phyloP scores from a whole-genome alignment of 176 grass and related monocot genomes.

The Echinochloa phyllopogon region DNA sequence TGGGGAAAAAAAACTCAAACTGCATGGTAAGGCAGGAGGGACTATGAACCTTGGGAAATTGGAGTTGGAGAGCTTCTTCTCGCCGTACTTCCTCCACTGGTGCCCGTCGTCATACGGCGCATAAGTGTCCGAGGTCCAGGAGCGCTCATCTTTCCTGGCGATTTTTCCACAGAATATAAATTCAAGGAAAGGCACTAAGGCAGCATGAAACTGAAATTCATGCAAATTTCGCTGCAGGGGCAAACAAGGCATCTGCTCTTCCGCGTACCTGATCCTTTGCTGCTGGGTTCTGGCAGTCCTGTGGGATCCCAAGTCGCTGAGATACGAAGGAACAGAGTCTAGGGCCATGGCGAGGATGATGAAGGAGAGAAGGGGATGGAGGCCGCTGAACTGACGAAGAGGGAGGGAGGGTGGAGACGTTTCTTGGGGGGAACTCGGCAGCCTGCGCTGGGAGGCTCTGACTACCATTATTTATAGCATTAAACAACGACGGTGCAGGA shows the following conservation, averaged over 20 bases:
- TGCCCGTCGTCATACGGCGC: conserved; percentile 74
- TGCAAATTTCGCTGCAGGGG: background rate
- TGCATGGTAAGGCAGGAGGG: background rate
- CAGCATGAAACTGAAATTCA: conserved; percentile 1
- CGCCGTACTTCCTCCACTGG: conserved; percentile 95
- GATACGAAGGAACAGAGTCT: conserved; percentile 39
- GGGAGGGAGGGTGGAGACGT: background rate
- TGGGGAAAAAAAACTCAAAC: background rate
- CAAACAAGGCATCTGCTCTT: background rate
- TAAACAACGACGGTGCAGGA: conserved; percentile 43
- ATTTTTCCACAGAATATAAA: background rate
- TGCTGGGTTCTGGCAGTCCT: conserved; percentile 42
- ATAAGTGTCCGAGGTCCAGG: conserved; percentile 56
- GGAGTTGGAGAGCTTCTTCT: conserved; percentile 80
- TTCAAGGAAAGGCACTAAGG: background rate
- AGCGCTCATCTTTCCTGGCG: conserved; percentile 50
- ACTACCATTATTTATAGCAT: conserved; percentile 58
- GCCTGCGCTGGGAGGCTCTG: background rate
- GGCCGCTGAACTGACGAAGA: background rate
- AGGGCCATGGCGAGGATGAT: conserved; percentile 49
- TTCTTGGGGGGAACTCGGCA: conserved; percentile 28
- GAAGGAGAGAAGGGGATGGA: background rate
- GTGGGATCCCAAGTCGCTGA: conserved; percentile 33
- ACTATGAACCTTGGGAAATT: conserved; percentile 60
- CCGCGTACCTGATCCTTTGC: conserved; percentile 46